These are phyloP conservation scores for Chenopodium berlandieri DNA, from an alignment of 148 eudicot species.

Conservation along the genomic window DNA sequence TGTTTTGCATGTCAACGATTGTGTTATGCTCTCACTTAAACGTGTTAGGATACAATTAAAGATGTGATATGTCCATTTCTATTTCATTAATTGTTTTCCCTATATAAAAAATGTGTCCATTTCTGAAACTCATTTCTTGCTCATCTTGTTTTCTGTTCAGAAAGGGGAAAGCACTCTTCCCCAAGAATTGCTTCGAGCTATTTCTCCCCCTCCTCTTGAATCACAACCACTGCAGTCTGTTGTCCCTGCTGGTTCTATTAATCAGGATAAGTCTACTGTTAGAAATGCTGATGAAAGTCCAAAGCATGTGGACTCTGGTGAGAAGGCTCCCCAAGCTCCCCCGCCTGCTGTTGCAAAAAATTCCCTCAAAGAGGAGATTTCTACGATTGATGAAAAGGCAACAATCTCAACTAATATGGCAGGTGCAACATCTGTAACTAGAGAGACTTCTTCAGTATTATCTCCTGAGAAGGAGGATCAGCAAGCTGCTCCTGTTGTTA, in stretches of 20 bases:
- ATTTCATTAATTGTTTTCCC: background rate
- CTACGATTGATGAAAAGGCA: slow-evolving; percentile 51
- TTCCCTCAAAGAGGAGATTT: slow-evolving; percentile 46
- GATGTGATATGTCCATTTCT: slow-evolving; percentile 16
- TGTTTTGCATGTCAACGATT: background rate
- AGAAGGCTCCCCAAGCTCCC: slow-evolving; percentile 46
- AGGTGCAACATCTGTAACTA: slow-evolving; percentile 34
- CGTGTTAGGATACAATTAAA: background rate
- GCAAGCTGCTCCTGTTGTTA: slow-evolving; percentile 36
- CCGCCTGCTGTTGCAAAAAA: slow-evolving; percentile 35
- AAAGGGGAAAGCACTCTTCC: slow-evolving; percentile 94
- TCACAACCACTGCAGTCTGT: slow-evolving; percentile 52
- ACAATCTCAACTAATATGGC: slow-evolving; percentile 35
- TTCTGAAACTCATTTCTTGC: no score
- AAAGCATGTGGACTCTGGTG: slow-evolving; percentile 49
- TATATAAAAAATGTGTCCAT: no score
- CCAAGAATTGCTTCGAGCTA: slow-evolving; percentile 77
- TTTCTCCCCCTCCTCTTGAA: slow-evolving; percentile 82
- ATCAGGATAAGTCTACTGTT: slow-evolving; percentile 49
- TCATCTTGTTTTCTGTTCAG: slow-evolving; percentile 30
- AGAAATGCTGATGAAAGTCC: slow-evolving; percentile 47
- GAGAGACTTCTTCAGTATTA: slow-evolving; percentile 44
- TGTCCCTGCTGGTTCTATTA: slow-evolving; percentile 45
- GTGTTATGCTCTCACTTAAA: background rate
- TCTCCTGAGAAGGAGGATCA: slow-evolving; percentile 62